Evolutionary conservation across 2,329 filamentous ascomycete species (phyloP).

Genomic region (Hymenotorrendiella dingleyae): DNA sequence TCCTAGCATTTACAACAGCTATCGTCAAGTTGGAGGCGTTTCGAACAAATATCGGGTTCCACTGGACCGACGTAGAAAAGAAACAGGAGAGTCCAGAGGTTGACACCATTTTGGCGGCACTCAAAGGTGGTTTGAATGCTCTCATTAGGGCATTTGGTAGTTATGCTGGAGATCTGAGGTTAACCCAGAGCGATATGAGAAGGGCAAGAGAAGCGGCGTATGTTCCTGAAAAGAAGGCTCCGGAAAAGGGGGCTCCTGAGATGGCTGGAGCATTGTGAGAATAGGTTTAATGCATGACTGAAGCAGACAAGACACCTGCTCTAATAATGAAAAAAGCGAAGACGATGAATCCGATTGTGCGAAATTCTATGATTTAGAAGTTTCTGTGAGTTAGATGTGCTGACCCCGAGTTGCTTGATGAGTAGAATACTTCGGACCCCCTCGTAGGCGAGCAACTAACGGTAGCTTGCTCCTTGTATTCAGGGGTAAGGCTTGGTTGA

Average conservation of each 20-base stretch:
- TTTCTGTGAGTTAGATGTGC: too few species aligned
- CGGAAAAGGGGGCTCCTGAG: background rate
- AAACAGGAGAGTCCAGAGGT: slow-evolving; percentile 56
- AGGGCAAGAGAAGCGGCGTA: slow-evolving; percentile 59
- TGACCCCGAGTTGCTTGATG: too few species aligned
- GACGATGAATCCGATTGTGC: too few species aligned
- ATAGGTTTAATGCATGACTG: background rate
- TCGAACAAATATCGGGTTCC: slow-evolving; percentile 49
- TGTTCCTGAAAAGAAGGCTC: background rate
- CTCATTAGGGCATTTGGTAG: slow-evolving; percentile 68
- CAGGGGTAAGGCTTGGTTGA: too few species aligned
- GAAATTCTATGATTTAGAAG: too few species aligned
- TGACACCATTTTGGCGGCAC: slow-evolving; percentile 58
- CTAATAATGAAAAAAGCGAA: too few species aligned
- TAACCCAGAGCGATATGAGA: slow-evolving; percentile 66
- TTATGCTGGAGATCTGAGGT: slow-evolving; percentile 64
- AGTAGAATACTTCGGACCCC: too few species aligned
- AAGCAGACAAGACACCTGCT: too few species aligned
- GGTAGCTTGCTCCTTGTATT: too few species aligned
- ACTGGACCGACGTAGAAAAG: slow-evolving; percentile 71
- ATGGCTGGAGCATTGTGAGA: background rate
- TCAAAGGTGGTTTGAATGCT: slow-evolving; percentile 59
- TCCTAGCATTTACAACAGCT: slow-evolving; percentile 65
- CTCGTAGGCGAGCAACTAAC: too few species aligned
- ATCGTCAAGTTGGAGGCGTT: slow-evolving; percentile 67